phyloP scores from a whole-genome alignment of 2,329 filamentous ascomycete species.

The Fusarium sp. region DNA sequence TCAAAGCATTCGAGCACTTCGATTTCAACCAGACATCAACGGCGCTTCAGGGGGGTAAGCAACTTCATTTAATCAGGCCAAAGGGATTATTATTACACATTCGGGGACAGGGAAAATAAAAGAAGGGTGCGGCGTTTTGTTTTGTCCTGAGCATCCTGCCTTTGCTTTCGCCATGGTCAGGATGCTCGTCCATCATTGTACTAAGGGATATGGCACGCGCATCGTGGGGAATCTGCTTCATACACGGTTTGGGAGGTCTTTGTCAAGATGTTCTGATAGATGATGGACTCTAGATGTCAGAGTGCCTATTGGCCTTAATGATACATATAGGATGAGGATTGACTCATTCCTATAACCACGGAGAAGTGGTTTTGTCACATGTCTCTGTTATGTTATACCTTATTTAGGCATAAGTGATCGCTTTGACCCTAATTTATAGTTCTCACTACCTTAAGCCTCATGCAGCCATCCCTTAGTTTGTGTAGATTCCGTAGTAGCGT shows the following conservation, averaged over 20 bases:
- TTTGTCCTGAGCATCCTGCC: constrained; percentile 27
- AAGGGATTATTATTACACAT: constrained; percentile 31
- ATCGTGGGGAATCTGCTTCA: constrained; percentile 29
- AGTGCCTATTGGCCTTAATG: constrained; percentile 39
- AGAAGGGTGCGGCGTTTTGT: constrained; percentile 46
- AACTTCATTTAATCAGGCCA: constrained; percentile 35
- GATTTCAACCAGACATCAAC: constrained; percentile 12
- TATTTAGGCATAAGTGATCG: neutral
- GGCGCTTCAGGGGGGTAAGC: constrained; percentile 34
- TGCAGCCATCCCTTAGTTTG: constrained; percentile 5
- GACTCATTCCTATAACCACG: constrained; percentile 31
- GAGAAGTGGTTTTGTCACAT: constrained; percentile 13
- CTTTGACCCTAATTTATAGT: neutral
- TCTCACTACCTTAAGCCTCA: constrained; percentile 4
- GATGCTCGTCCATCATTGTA: constrained; percentile 27
- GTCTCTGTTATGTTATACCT: neutral
- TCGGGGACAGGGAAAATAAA: constrained; percentile 32
- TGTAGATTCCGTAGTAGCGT: constrained; percentile 8
- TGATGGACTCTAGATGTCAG: constrained; percentile 20
- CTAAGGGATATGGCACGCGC: constrained; percentile 23
- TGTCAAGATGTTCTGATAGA: constrained; percentile 43
- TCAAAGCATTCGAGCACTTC: constrained; percentile 14
- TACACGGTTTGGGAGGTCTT: constrained; percentile 20
- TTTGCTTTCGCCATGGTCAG: constrained; percentile 17
- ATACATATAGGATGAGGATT: constrained; percentile 36